Conservation (phyloP, 768 basidiomycete species). For the Trametes cingulata region DNA sequence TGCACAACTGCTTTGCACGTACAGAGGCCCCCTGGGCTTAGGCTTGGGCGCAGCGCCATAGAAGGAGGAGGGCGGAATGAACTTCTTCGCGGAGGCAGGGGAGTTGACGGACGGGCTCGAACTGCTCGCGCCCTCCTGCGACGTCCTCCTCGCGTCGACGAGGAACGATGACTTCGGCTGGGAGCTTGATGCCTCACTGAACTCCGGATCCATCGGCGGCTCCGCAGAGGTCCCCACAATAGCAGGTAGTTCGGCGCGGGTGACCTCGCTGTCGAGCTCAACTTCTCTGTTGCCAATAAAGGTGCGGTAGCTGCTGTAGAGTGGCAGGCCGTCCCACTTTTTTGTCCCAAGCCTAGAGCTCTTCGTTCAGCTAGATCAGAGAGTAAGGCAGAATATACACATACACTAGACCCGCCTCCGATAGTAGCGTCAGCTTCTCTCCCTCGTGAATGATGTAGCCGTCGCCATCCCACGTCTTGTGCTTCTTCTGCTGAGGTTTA, state of each 20-base stretch:
- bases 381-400: constrained; percentile 37
- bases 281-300: constrained; percentile 63
- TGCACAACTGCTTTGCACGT: constrained; percentile 23
- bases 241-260: constrained; percentile 52
- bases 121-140: constrained; percentile 12
- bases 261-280: constrained; percentile 55
- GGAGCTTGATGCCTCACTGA: constrained; percentile 19
- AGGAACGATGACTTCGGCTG: constrained; percentile 15
- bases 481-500: constrained; percentile 70
- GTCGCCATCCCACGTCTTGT: constrained; percentile 87
- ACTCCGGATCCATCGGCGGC: constrained; percentile 29
- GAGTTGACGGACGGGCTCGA: constrained; percentile 24
- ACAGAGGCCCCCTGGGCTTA: constrained; percentile 46
- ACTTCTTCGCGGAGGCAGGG: constrained; percentile 33
- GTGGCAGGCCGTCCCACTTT: constrained; percentile 56
- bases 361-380: constrained; percentile 38
- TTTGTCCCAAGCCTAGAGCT: constrained; percentile 56
- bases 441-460: constrained; percentile 56
- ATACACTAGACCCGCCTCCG: constrained; percentile 73
- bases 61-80: constrained; percentile 61
- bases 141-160: not conserved
- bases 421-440: constrained; percentile 59
- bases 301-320: constrained; percentile 46
- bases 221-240: constrained; percentile 36
- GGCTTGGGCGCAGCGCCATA: constrained; percentile 47